Percentiles rank a stretch among this genome's conserved stretches.
These are phyloP conservation scores for Kwoniella newhampshirensis DNA, from an alignment of 768 basidiomycete genomes.

Conservation along the genomic window DNA sequence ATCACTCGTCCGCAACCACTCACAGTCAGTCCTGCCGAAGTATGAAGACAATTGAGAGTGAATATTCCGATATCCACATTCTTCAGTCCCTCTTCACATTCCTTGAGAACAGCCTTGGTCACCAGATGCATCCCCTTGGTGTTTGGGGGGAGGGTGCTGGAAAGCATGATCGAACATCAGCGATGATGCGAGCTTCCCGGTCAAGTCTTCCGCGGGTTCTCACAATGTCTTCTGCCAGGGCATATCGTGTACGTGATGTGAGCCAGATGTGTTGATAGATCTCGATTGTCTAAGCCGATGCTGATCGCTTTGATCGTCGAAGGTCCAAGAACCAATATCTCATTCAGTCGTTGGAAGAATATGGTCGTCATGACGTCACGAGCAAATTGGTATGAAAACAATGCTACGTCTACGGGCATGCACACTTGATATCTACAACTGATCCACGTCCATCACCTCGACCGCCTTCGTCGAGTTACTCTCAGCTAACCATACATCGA, in stretches of 20 bases:
- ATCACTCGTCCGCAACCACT: too few species aligned
- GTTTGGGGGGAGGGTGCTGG: slow-evolving; percentile 46
- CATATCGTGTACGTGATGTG: slow-evolving; percentile 58
- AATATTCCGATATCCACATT: slow-evolving; percentile 79
- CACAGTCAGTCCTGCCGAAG: slow-evolving; percentile 57
- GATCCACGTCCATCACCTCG: slow-evolving; percentile 47
- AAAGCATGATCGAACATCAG: neutral
- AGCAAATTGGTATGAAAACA: neutral
- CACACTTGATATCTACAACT: slow-evolving; percentile 15
- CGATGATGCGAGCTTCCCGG: neutral
- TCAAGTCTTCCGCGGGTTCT: slow-evolving; percentile 3
- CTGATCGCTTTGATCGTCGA: too few species aligned
- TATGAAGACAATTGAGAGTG: slow-evolving; percentile 74
- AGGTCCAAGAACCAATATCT: too few species aligned
- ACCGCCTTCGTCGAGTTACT: slow-evolving; percentile 51
- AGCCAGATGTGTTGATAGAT: neutral
- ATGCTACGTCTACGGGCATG: neutral
- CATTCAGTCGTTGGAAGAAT: too few species aligned
- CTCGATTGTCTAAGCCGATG: too few species aligned
- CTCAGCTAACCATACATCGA: slow-evolving; percentile 69
- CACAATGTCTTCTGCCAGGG: slow-evolving; percentile 85
- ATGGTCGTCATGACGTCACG: slow-evolving; percentile 21
- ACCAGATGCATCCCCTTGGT: slow-evolving; percentile 69
- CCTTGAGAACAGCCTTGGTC: slow-evolving; percentile 68
- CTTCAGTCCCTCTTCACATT: slow-evolving; percentile 69